These are phyloP conservation scores for Endoconidiophora polonica DNA, from an alignment of 2,329 filamentous ascomycete species.

Conservation along the genomic window DNA sequence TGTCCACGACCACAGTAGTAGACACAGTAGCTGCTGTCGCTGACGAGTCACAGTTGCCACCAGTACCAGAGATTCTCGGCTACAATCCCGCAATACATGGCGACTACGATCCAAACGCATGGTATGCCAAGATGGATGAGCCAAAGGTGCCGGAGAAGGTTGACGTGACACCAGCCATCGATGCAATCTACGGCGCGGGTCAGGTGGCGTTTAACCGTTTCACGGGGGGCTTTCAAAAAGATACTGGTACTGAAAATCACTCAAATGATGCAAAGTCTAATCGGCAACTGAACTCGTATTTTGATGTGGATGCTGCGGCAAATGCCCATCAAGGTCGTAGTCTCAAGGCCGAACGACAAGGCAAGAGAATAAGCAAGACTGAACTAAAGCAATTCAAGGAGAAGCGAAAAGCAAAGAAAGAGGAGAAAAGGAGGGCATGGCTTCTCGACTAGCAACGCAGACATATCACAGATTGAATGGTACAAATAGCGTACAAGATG, in stretches of 20 bases:
- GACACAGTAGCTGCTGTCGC: conserved; percentile 18
- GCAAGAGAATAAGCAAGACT: conserved; percentile 67
- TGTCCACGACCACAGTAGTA: conserved; percentile 19
- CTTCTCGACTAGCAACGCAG: conserved; percentile 23
- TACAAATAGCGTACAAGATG: no score
- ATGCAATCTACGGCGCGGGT: conserved; percentile 19
- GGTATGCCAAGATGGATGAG: conserved; percentile 54
- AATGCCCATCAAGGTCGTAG: conserved; percentile 82
- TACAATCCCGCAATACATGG: conserved; percentile 96
- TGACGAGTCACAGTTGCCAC: conserved; percentile 14
- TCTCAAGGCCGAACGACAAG: conserved; percentile 74
- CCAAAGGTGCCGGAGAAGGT: conserved; percentile 17
- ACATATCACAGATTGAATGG: background rate
- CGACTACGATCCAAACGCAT: conserved; percentile 89
- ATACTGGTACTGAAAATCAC: conserved; percentile 56
- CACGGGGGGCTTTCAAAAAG: conserved; percentile 66
- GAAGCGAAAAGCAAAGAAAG: conserved; percentile 75
- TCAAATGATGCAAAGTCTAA: conserved; percentile 75
- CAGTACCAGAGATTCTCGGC: conserved; percentile 27
- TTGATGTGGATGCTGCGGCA: conserved; percentile 87
- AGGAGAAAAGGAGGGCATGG: conserved; percentile 89
- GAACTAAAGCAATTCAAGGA: conserved; percentile 86
- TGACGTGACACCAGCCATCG: conserved; percentile 19
- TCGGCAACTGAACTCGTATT: conserved; percentile 84
- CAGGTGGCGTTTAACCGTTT: conserved; percentile 78